These are phyloP conservation scores for Skeletonema tropicum DNA, from an alignment of 108 stramenopile species.

Conservation along the genomic window DNA sequence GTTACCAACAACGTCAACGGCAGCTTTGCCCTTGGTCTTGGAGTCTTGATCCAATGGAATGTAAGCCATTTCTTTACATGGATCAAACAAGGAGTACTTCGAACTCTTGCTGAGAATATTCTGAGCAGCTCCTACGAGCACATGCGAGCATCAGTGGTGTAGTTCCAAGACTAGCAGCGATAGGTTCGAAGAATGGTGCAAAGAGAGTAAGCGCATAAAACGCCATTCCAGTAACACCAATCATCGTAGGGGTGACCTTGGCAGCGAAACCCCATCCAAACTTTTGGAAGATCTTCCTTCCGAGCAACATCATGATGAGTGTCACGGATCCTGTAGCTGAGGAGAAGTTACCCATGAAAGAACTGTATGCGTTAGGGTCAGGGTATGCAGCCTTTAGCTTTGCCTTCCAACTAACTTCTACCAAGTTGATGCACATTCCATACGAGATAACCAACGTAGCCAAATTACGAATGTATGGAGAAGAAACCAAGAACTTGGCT, in stretches of 20 bases:
- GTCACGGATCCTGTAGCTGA: slow-evolving; percentile 95
- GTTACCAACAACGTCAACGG: slow-evolving; percentile 98
- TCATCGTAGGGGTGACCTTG: slow-evolving; percentile 93
- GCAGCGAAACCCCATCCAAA: slow-evolving; percentile 96
- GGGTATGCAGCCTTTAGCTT: slow-evolving; percentile 98
- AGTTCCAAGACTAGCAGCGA: slow-evolving; percentile 77
- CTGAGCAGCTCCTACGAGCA: slow-evolving; percentile 94
- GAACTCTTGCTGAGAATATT: slow-evolving; percentile 94
- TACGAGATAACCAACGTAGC: slow-evolving; percentile 95
- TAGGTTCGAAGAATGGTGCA: slow-evolving; percentile 70
- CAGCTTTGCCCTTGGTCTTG: slow-evolving; percentile 99
- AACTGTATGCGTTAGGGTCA: slow-evolving; percentile 96
- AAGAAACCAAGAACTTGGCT: slow-evolving; percentile 90
- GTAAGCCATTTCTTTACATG: slow-evolving; percentile 99
- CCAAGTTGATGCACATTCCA: slow-evolving; percentile 99
- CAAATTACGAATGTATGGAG: slow-evolving; percentile 91
- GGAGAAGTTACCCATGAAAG: slow-evolving; percentile 99
- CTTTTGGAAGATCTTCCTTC: slow-evolving; percentile 89
- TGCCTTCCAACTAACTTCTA: slow-evolving; percentile 99
- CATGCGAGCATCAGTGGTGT: slow-evolving; percentile 96
- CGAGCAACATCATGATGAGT: slow-evolving; percentile 95
- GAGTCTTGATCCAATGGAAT: slow-evolving; percentile 97
- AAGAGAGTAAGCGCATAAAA: slow-evolving; percentile 95
- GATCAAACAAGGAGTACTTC: slow-evolving; percentile 97
- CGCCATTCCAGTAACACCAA: slow-evolving; percentile 88